Conservation (phyloP, 169 alveolate species). For the Plasmodium chabaudi region DNA sequence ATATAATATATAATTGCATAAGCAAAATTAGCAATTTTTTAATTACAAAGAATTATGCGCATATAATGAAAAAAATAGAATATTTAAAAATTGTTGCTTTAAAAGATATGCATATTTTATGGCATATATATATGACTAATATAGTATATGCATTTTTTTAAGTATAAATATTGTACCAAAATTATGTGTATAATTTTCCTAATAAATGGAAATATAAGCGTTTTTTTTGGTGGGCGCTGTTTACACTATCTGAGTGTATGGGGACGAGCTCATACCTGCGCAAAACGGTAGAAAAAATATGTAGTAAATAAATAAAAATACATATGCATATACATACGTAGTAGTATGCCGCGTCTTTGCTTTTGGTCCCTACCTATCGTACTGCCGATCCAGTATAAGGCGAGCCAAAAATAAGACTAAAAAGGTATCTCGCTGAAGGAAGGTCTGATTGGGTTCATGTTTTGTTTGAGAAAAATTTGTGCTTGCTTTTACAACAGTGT, state of each 20-base stretch:
- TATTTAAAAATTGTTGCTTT: too few relatives aligned
- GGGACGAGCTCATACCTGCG: conserved; percentile 32
- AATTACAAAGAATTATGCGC: too few relatives aligned
- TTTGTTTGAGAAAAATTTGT: neutral
- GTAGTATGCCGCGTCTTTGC: too few relatives aligned
- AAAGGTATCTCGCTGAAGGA: conserved; percentile 11
- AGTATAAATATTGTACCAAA: too few relatives aligned
- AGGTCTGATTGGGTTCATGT: neutral
- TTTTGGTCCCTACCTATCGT: too few relatives aligned
- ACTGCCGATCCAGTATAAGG: neutral
- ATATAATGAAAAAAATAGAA: too few relatives aligned
- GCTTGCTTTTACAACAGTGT: neutral
- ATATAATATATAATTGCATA: too few relatives aligned
- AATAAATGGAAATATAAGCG: conserved; percentile 22
- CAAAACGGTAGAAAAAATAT: neutral
- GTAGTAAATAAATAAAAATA: neutral
- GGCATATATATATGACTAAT: too few relatives aligned
- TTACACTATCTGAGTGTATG: conserved; percentile 18
- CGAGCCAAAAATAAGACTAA: conserved; percentile 24
- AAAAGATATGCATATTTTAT: too few relatives aligned
- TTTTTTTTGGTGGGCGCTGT: conserved; percentile 8
- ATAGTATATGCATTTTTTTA: too few relatives aligned
- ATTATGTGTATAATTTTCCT: conserved; percentile 2
- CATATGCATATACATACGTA: neutral
- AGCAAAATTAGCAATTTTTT: too few relatives aligned